Conservation (phyloP, 1,284 basidiomycete genomes). For the Cerrena zonata region DNA sequence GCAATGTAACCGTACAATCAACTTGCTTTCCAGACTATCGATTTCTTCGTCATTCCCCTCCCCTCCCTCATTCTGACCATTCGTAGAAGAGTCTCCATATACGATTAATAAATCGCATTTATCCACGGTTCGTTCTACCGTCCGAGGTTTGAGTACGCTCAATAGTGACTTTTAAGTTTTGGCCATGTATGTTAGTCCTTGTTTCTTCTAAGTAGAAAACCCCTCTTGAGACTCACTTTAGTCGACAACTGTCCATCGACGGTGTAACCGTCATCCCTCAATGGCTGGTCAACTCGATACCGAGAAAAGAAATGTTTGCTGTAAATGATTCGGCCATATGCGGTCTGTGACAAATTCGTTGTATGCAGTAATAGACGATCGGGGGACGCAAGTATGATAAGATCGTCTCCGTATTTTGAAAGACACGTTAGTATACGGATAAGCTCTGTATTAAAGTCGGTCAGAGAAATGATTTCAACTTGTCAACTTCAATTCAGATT, state of each 20-base stretch:
- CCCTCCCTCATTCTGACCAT: slow-evolving; percentile 18
- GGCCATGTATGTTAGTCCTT: background rate
- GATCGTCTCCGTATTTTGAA: slow-evolving; percentile 73
- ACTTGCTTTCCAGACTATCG: slow-evolving; percentile 63
- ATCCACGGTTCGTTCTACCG: slow-evolving; percentile 69
- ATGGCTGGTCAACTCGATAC: slow-evolving; percentile 38
- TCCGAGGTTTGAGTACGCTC: slow-evolving; percentile 66
- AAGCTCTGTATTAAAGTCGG: slow-evolving; percentile 54
- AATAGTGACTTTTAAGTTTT: slow-evolving; percentile 48
- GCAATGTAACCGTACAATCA: slow-evolving; percentile 68
- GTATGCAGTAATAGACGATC: slow-evolving; percentile 60
- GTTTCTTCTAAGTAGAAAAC: slow-evolving; percentile 1
- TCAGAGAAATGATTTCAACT: slow-evolving; percentile 3
- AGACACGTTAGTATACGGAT: slow-evolving; percentile 67
- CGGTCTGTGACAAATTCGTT: slow-evolving; percentile 72
- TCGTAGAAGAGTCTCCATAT: slow-evolving; percentile 39
- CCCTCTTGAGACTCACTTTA: slow-evolving; percentile 55
- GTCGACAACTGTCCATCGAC: slow-evolving; percentile 55
- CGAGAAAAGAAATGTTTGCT: slow-evolving; percentile 61
- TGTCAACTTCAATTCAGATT: background rate
- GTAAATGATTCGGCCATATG: slow-evolving; percentile 75
- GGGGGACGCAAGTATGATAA: slow-evolving; percentile 58
- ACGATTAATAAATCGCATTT: slow-evolving; percentile 66
- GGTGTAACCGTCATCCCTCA: slow-evolving; percentile 17
- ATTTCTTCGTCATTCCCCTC: slow-evolving; percentile 40